Conservation (phyloP, 2,329 filamentous ascomycete genomes). For the Penicillium sp. region DNA sequence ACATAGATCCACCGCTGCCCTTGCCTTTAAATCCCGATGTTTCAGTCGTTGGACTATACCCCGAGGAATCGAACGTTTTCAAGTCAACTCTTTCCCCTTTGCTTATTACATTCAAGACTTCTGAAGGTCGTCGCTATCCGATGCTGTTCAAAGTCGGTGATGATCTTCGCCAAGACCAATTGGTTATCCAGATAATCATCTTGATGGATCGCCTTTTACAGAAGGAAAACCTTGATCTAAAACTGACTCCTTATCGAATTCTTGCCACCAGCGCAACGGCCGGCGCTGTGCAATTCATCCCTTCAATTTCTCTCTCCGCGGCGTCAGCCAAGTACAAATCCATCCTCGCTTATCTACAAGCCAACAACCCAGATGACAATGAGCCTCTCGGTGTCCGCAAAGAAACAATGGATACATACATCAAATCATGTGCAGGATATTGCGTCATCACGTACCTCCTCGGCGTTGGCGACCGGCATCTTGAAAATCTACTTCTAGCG, state of each 20-base stretch:
- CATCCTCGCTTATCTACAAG: constrained; percentile 77
- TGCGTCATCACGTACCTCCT: constrained; percentile 98
- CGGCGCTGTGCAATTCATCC: constrained; percentile 90
- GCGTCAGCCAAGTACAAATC: constrained; percentile 80
- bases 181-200: constrained; percentile 96
- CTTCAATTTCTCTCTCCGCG: constrained; percentile 77
- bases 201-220: constrained; percentile 94
- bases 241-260: constrained; percentile 93
- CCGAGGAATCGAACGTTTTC: constrained; percentile 87
- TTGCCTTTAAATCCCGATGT: constrained; percentile 85
- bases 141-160: constrained; percentile 98
- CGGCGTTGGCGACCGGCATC: constrained; percentile 90
- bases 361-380: constrained; percentile 82
- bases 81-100: constrained; percentile 93
- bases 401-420: constrained; percentile 90
- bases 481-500: constrained; percentile 89
- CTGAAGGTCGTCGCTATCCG: constrained; percentile 74
- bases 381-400: constrained; percentile 84
- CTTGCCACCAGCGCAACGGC: constrained; percentile 87
- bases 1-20: constrained; percentile 81
- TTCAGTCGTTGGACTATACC: constrained; percentile 72
- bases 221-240: constrained; percentile 94
- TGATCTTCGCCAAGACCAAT: constrained; percentile 91
- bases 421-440: constrained; percentile 94
- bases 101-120: constrained; percentile 84